A percentile compares a stretch with the other conserved stretches of the same genome.
These are phyloP conservation scores for Aspergillus baeticus DNA, from an alignment of 495 filamentous ascomycete species.

Conservation along the genomic window DNA sequence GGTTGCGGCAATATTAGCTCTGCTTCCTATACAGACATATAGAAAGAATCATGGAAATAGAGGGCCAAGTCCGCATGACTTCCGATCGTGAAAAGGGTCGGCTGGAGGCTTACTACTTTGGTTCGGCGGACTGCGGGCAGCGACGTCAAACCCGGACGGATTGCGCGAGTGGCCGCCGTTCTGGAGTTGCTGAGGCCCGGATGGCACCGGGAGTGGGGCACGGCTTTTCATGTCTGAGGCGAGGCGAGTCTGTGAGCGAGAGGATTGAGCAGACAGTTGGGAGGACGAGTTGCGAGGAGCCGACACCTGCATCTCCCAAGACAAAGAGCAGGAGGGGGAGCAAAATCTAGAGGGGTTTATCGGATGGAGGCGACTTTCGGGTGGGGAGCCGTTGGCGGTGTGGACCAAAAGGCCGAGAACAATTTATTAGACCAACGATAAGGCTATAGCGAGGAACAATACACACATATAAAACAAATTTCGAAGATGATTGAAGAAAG, in stretches of 20 bases:
- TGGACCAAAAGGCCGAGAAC: not conserved
- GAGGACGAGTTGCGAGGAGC: conserved; percentile 20
- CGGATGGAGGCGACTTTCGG: conserved; percentile 17
- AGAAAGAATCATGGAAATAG: not conserved
- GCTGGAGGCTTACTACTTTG: conserved; percentile 49
- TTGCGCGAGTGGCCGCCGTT: conserved; percentile 47
- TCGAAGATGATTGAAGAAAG: not conserved
- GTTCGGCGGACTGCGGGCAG: conserved; percentile 74
- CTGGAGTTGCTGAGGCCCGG: conserved; percentile 33
- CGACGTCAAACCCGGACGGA: conserved; percentile 46
- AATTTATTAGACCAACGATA: not conserved
- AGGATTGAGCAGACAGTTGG: conserved; percentile 14
- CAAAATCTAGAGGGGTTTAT: conserved; percentile 35
- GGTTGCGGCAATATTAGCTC: conserved; percentile 20
- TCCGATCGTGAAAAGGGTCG: not conserved
- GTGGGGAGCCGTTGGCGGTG: conserved; percentile 12
- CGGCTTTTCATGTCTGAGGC: conserved; percentile 45
- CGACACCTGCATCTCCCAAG: conserved; percentile 23
- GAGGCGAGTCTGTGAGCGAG: conserved; percentile 22
- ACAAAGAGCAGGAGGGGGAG: conserved; percentile 17
- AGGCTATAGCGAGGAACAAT: not conserved
- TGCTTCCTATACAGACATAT: not conserved
- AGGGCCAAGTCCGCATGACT: not conserved
- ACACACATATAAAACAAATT: not conserved
- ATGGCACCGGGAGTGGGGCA: conserved; percentile 40